Percentiles rank a stretch among this genome's conserved stretches.
phyloP scores from a whole-genome alignment of 257 asterid genomes.

The Ballota nigra region DNA sequence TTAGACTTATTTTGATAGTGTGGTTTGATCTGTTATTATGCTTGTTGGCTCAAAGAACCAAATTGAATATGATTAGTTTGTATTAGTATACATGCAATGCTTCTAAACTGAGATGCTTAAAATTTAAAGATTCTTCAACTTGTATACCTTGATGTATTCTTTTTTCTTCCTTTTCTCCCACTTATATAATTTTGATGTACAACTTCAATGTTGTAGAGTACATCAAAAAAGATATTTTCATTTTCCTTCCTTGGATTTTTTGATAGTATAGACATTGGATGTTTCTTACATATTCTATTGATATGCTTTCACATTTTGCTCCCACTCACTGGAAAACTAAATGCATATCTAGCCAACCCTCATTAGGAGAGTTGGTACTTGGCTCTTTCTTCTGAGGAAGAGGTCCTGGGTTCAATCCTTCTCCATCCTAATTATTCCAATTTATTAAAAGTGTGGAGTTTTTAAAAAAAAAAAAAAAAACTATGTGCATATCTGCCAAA shows the following conservation, averaged over 20 bases:
- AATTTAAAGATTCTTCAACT: too few relatives aligned
- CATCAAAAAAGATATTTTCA: not conserved
- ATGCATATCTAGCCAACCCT: not conserved
- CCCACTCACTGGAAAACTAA: not conserved
- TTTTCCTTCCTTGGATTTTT: not conserved
- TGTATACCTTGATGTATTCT: too few relatives aligned
- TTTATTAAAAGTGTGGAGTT: not conserved
- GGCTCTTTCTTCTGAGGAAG: too few relatives aligned
- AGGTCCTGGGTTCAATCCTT: too few relatives aligned
- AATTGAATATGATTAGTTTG: not conserved
- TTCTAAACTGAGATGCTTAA: not conserved
- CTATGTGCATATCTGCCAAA: conserved; percentile 2
- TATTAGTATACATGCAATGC: not conserved
- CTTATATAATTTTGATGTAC: too few relatives aligned
- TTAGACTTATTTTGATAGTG: not conserved
- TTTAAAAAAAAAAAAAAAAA: not conserved
- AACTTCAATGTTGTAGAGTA: too few relatives aligned
- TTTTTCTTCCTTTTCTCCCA: too few relatives aligned
- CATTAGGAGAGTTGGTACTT: too few relatives aligned
- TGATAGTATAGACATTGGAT: not conserved
- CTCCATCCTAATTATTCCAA: too few relatives aligned
- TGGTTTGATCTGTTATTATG: conserved; percentile 2
- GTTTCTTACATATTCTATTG: not conserved
- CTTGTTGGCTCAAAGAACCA: conserved; percentile 10
- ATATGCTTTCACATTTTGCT: not conserved